Evolutionary conservation across 169 alveolate species (phyloP).

Genomic region (Cyclospora cayetanensis): DNA sequence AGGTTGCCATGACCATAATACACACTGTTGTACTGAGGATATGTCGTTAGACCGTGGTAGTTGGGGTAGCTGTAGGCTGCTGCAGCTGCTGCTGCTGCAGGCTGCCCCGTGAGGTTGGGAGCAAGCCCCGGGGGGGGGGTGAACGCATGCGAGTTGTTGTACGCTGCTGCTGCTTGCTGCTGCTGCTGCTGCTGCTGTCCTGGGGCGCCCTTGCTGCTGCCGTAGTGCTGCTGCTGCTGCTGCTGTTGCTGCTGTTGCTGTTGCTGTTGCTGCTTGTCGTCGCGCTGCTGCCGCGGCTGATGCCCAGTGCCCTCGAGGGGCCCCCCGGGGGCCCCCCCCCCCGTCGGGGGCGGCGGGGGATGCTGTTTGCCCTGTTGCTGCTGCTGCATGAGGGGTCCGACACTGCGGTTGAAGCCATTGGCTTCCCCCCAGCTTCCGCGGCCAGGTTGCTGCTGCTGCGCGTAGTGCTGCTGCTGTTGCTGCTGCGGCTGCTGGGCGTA

Average conservation of each 20-base stretch:
- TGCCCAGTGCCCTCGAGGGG: constrained; percentile 23
- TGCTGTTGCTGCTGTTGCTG: constrained; percentile 54
- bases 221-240: constrained; percentile 56
- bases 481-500: constrained; percentile 56
- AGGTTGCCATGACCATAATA: constrained; percentile 35
- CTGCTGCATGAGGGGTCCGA: constrained; percentile 54
- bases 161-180: constrained; percentile 5
- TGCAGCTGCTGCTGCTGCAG: constrained; percentile 60
- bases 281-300: constrained; percentile 63
- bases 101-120: constrained; percentile 57
- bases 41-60: constrained; percentile 41
- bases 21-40: constrained; percentile 33
- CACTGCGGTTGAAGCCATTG: constrained; percentile 49
- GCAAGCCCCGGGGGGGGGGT: constrained; percentile 56
- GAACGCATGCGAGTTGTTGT: constrained; percentile 56
- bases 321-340: neutral
- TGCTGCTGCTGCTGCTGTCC: constrained; percentile 29
- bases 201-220: constrained; percentile 4
- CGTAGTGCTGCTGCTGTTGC: constrained; percentile 50
- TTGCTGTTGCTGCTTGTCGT: constrained; percentile 4
- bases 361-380: constrained; percentile 28
- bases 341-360: constrained; percentile 8
- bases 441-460: constrained; percentile 2
- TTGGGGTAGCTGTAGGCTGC: constrained; percentile 41
- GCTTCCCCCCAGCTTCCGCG: constrained; percentile 54